A percentile compares a stretch with the other conserved stretches of the same genome.
These are phyloP conservation scores for Withania somnifera DNA, from an alignment of 305 asterid species.

Conservation along the genomic window DNA sequence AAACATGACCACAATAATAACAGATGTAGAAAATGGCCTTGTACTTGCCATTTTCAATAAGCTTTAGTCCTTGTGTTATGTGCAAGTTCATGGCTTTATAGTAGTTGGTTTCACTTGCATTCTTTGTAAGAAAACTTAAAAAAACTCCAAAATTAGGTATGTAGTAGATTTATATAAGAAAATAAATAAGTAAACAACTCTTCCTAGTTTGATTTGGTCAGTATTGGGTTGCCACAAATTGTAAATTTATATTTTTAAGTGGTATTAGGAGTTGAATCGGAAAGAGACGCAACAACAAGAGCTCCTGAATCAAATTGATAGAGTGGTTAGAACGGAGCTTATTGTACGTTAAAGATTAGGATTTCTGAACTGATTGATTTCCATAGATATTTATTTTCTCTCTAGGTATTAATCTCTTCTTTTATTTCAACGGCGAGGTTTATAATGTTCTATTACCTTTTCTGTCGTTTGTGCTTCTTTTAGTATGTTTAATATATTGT, in stretches of 20 bases:
- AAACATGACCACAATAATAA: not conserved
- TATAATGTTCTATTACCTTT: no score
- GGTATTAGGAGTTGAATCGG: not conserved
- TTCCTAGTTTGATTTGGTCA: not conserved
- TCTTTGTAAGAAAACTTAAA: not conserved
- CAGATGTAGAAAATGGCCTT: not conserved
- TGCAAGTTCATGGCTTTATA: not conserved
- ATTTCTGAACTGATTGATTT: no score
- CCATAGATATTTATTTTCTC: no score
- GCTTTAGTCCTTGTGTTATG: not conserved
- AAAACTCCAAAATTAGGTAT: not conserved
- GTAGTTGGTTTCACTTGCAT: not conserved
- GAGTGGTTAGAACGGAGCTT: no score
- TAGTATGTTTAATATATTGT: no score
- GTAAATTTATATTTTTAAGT: not conserved
- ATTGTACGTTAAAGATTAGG: no score
- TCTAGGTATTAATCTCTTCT: no score
- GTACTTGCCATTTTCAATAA: not conserved
- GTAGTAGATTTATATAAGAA: not conserved
- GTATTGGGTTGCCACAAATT: not conserved
- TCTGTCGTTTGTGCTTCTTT: no score
- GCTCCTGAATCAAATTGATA: not conserved
- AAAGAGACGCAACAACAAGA: not conserved
- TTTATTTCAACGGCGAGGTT: no score
- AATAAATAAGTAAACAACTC: not conserved